Evolutionary conservation across 2,329 filamentous ascomycete genomes (phyloP).

Genomic region (Colletotrichum somersetense): DNA sequence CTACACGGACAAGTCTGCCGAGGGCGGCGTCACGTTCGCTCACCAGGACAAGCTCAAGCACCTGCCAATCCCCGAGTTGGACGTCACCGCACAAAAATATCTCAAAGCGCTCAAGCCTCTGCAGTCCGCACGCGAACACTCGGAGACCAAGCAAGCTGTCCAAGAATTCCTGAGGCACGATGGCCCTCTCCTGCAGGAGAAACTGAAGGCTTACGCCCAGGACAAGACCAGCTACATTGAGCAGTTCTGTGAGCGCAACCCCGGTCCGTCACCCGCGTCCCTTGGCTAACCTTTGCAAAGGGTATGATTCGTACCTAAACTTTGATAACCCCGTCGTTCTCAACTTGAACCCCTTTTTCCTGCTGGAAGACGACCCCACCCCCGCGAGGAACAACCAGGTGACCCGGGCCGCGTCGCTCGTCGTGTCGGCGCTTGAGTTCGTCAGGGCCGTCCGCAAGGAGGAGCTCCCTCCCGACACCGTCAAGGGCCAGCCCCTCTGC

Average conservation of each 20-base stretch:
- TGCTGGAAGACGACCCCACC: slow-evolving; percentile 96
- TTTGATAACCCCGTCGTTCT: slow-evolving; percentile 97
- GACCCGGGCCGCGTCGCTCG: slow-evolving; percentile 90
- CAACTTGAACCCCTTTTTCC: slow-evolving; percentile 97
- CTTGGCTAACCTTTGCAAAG: slow-evolving; percentile 58
- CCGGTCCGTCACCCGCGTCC: not conserved
- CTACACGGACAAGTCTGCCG: slow-evolving; percentile 65
- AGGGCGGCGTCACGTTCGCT: slow-evolving; percentile 87
- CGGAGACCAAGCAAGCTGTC: slow-evolving; percentile 83
- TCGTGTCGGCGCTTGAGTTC: slow-evolving; percentile 90
- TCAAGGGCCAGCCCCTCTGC: slow-evolving; percentile 87
- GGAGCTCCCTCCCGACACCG: slow-evolving; percentile 88
- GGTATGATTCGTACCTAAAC: slow-evolving; percentile 99
- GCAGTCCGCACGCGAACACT: slow-evolving; percentile 83
- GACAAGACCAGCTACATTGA: slow-evolving; percentile 97
- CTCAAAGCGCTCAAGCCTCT: slow-evolving; percentile 83
- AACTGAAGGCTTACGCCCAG: slow-evolving; percentile 88
- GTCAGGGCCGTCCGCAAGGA: slow-evolving; percentile 93
- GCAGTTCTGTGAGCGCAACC: slow-evolving; percentile 84
- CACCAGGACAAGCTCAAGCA: slow-evolving; percentile 90
- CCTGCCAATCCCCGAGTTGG: slow-evolving; percentile 91
- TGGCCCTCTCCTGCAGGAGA: slow-evolving; percentile 87
- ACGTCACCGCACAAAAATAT: slow-evolving; percentile 83
- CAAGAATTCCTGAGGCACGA: slow-evolving; percentile 85
- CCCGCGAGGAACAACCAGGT: slow-evolving; percentile 97